A percentile compares a stretch with the other conserved stretches of the same genome.
These are phyloP conservation scores for Cryphonectria japonica DNA, from an alignment of 2,329 filamentous ascomycete species.

Conservation along the genomic window DNA sequence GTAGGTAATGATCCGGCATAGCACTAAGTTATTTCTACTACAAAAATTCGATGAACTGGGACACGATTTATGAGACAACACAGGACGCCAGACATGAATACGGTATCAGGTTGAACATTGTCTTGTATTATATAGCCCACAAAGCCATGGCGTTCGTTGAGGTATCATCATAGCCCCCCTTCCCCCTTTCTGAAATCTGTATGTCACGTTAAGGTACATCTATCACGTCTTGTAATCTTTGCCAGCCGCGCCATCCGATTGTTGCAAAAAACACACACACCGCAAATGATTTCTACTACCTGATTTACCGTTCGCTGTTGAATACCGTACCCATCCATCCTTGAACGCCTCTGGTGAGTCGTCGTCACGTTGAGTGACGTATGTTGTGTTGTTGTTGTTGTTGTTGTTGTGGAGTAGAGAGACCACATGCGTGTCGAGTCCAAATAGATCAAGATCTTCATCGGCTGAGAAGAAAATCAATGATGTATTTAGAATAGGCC, in stretches of 20 bases:
- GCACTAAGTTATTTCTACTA: too few species aligned
- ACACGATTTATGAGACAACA: too few species aligned
- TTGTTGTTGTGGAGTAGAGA: neutral
- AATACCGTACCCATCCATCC: constrained; percentile 1
- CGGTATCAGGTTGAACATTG: neutral
- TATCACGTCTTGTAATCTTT: neutral
- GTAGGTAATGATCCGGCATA: too few species aligned
- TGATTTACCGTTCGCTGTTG: neutral
- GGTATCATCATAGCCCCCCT: constrained; percentile 10
- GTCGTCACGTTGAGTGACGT: constrained; percentile 20
- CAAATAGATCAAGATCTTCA: neutral
- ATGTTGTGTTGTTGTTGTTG: too few species aligned
- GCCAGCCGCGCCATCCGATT: constrained; percentile 10
- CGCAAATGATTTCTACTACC: neutral
- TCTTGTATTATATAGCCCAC: neutral
- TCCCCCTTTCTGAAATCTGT: neutral
- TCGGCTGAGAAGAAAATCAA: neutral
- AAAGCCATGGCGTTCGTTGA: constrained; percentile 10
- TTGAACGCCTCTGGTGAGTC: neutral
- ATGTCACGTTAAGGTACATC: constrained; percentile 21
- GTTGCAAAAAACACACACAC: constrained; percentile 15
- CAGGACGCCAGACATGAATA: neutral
- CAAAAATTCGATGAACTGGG: too few species aligned
- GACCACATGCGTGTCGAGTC: neutral
- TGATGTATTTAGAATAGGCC: constrained; percentile 75